Conservation (phyloP, 805 yeast species). For the Candida koratica region DNA sequence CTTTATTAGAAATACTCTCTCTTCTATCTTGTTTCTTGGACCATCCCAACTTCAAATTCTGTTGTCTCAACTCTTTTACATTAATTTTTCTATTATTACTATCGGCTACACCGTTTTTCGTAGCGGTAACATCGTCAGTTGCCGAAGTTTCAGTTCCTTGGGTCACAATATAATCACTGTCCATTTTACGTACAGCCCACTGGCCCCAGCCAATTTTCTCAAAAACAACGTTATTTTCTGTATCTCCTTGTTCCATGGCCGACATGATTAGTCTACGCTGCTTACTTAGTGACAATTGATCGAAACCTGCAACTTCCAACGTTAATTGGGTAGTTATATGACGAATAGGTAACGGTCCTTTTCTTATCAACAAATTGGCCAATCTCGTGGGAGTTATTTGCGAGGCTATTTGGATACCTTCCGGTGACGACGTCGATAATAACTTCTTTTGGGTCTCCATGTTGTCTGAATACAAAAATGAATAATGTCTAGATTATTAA, state of each 20-base stretch:
- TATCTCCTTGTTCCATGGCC: conserved; percentile 73
- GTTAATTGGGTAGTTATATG: conserved; percentile 80
- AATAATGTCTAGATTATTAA: no score
- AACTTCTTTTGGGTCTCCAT: conserved; percentile 11
- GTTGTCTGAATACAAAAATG: no score
- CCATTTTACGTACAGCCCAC: conserved; percentile 74
- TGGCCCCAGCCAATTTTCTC: conserved; percentile 98
- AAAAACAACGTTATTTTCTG: conserved; percentile 60
- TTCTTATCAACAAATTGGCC: conserved; percentile 60
- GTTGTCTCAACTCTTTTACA: conserved; percentile 33
- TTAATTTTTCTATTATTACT: conserved; percentile 11
- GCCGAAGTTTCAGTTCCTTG: conserved; percentile 35
- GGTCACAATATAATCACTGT: conserved; percentile 43
- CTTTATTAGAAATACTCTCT: conserved; percentile 49
- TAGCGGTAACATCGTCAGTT: neutral
- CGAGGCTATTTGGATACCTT: conserved; percentile 82
- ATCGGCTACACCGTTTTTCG: neutral
- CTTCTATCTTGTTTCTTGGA: conserved; percentile 41
- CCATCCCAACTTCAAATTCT: conserved; percentile 36
- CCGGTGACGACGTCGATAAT: conserved; percentile 78
- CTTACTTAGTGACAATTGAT: conserved; percentile 74
- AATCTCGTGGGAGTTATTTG: conserved; percentile 77
- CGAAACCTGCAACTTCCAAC: conserved; percentile 72
- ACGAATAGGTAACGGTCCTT: conserved; percentile 89
- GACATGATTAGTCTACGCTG: conserved; percentile 89